Evolutionary conservation across 208 protist genomes (phyloP).

Genomic region (Leishmania aethiopica): DNA sequence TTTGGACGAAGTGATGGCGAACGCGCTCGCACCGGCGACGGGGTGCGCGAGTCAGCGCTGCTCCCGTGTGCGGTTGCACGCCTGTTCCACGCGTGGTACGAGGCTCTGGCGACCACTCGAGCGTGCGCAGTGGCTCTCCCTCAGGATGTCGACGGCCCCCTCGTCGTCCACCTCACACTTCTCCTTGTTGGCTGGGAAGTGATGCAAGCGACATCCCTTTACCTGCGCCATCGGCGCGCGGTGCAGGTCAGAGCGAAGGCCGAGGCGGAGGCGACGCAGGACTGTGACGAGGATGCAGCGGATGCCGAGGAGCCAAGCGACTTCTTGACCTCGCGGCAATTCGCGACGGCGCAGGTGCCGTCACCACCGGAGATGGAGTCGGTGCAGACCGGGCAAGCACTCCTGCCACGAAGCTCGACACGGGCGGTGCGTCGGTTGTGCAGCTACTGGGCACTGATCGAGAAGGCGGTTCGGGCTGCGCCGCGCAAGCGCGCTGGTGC

Average conservation of each 20-base stretch:
- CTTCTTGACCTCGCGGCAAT: neutral
- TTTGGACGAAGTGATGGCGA: neutral
- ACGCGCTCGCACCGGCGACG: neutral
- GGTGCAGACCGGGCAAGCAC: neutral
- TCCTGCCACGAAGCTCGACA: constrained; percentile 23
- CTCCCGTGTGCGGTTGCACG: neutral
- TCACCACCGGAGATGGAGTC: constrained; percentile 6
- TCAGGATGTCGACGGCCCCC: constrained; percentile 11
- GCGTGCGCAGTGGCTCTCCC: constrained; percentile 22
- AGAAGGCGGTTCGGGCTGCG: constrained; percentile 29
- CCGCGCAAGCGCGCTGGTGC: constrained; percentile 27
- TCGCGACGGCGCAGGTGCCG: neutral
- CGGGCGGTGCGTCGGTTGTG: constrained; percentile 29
- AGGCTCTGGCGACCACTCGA: constrained; percentile 22
- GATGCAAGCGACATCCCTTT: constrained; percentile 19
- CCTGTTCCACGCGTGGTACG: constrained; percentile 7
- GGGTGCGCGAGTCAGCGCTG: neutral
- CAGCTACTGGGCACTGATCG: constrained; percentile 42
- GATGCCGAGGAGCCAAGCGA: constrained; percentile 4
- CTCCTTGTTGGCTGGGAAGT: constrained; percentile 21
- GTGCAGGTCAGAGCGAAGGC: constrained; percentile 6
- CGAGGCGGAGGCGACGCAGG: neutral
- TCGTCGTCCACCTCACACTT: constrained; percentile 32
- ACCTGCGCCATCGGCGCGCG: constrained; percentile 20
- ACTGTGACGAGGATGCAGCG: constrained; percentile 8